These are phyloP conservation scores for Nakazawaea pomicola DNA, from an alignment of 805 yeast genomes.

Conservation along the genomic window DNA sequence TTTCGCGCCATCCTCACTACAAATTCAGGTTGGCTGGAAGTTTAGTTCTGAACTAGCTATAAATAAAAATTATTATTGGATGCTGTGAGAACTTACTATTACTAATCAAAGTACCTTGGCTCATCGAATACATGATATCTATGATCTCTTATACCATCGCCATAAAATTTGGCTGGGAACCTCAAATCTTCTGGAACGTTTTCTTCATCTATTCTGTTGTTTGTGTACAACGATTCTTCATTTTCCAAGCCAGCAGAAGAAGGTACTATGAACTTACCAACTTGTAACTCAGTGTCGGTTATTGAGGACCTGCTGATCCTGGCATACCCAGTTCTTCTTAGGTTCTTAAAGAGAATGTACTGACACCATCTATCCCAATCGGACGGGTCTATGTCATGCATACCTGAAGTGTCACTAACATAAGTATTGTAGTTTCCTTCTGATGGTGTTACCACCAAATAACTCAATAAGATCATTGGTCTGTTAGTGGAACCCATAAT, in stretches of 20 bases:
- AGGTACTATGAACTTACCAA: slow-evolving; percentile 79
- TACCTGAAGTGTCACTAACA: slow-evolving; percentile 77
- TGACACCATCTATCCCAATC: slow-evolving; percentile 99
- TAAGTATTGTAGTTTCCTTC: slow-evolving; percentile 90
- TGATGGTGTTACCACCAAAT: slow-evolving; percentile 81
- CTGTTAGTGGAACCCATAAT: slow-evolving; percentile 78
- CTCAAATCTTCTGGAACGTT: slow-evolving; percentile 56
- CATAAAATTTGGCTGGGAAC: slow-evolving; percentile 77
- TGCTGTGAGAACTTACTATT: no score
- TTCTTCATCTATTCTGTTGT: slow-evolving; percentile 50
- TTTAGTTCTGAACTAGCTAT: not conserved
- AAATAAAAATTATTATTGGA: slow-evolving; percentile 17
- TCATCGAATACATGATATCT: slow-evolving; percentile 91
- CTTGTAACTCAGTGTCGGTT: slow-evolving; percentile 95
- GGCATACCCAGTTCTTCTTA: slow-evolving; percentile 89
- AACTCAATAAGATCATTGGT: slow-evolving; percentile 85
- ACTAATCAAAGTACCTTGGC: slow-evolving; percentile 88
- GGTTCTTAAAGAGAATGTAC: slow-evolving; percentile 81
- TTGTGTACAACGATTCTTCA: slow-evolving; percentile 20
- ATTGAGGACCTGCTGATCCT: slow-evolving; percentile 89
- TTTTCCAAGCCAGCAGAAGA: slow-evolving; percentile 29
- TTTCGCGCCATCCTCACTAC: not conserved
- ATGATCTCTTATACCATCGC: slow-evolving; percentile 93
- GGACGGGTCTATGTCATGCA: slow-evolving; percentile 88
- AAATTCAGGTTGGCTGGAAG: not conserved